These are phyloP conservation scores for Cutaneotrichosporon cyanovorans DNA, from an alignment of 1,284 basidiomycete species.

Conservation along the genomic window DNA sequence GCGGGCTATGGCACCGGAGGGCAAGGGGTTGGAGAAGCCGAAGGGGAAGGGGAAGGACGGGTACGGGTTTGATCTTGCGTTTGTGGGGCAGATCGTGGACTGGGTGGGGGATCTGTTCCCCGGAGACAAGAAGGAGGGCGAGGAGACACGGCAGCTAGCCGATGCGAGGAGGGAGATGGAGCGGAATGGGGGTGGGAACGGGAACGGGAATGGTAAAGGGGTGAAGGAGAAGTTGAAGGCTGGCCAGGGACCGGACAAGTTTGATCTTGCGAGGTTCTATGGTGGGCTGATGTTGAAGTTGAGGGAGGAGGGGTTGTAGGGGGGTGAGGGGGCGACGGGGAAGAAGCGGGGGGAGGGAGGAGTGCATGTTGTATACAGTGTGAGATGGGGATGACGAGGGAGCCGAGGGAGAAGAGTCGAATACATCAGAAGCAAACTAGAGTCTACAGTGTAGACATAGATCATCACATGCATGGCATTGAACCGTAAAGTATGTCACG, in stretches of 20 bases:
- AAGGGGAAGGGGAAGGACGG: not conserved
- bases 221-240: conserved; percentile 38
- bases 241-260: too few relatives aligned
- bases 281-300: conserved; percentile 45
- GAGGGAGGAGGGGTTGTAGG: conserved; percentile 43
- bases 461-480: too few relatives aligned
- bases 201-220: conserved; percentile 24
- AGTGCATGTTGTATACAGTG: too few relatives aligned
- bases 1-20: conserved; percentile 12
- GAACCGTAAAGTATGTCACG: too few relatives aligned
- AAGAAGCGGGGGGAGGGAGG: too few relatives aligned
- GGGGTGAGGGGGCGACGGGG: too few relatives aligned
- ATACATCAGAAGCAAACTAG: too few relatives aligned
- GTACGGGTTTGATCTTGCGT: conserved; percentile 36
- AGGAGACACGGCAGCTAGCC: conserved; percentile 34
- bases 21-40: not conserved
- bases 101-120: conserved; percentile 45
- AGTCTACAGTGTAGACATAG: too few relatives aligned
- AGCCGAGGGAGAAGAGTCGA: too few relatives aligned
- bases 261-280: conserved; percentile 45
- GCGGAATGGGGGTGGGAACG: conserved; percentile 12
- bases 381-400: too few relatives aligned
- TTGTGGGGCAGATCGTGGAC: conserved; percentile 44
- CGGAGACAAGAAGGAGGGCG: conserved; percentile 18
- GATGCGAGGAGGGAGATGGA: conserved; percentile 39